A percentile compares a stretch with the other conserved stretches of the same genome.
phyloP scores from a whole-genome alignment of 1,139 yeast species.

The Zygoascus sp. region DNA sequence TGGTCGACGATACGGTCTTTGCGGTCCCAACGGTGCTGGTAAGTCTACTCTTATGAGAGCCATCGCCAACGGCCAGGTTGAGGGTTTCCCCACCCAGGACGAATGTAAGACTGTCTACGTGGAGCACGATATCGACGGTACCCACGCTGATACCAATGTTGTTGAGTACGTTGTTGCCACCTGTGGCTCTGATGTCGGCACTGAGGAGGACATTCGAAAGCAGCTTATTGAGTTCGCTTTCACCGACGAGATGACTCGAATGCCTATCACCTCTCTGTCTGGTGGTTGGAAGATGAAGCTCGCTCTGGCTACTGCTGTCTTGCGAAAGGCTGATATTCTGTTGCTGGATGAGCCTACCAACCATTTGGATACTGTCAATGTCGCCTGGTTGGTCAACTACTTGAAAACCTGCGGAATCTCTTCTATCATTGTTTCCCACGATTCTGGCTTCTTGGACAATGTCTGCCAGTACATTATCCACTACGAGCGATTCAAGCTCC shows the following conservation, averaged over 20 bases:
- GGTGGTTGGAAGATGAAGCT: slow-evolving; percentile 99
- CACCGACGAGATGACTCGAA: slow-evolving; percentile 82
- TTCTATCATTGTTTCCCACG: slow-evolving; percentile 97
- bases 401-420: slow-evolving; percentile 97
- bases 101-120: slow-evolving; percentile 99
- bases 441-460: slow-evolving; percentile 98
- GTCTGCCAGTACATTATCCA: slow-evolving; percentile 97
- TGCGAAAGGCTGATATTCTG: slow-evolving; percentile 96
- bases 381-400: slow-evolving; percentile 99
- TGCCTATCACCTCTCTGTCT: slow-evolving; percentile 94
- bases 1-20: slow-evolving; percentile 98
- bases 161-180: slow-evolving; percentile 85
- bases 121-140: slow-evolving; percentile 98
- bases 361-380: slow-evolving; percentile 99
- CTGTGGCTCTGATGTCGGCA: slow-evolving; percentile 47
- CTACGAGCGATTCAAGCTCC: slow-evolving; percentile 99
- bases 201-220: slow-evolving; percentile 66
- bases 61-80: slow-evolving; percentile 99
- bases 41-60: slow-evolving; percentile 99
- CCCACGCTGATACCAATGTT: slow-evolving; percentile 93
- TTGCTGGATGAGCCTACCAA: slow-evolving; percentile 99
- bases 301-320: slow-evolving; percentile 98
- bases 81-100: slow-evolving; percentile 98
- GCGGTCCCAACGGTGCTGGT: slow-evolving; percentile 99
- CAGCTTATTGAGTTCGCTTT: slow-evolving; percentile 80